Base-by-base conservation (phyloP, 768 basidiomycete species). In the Holtermanniella nyarrowii region DNA sequence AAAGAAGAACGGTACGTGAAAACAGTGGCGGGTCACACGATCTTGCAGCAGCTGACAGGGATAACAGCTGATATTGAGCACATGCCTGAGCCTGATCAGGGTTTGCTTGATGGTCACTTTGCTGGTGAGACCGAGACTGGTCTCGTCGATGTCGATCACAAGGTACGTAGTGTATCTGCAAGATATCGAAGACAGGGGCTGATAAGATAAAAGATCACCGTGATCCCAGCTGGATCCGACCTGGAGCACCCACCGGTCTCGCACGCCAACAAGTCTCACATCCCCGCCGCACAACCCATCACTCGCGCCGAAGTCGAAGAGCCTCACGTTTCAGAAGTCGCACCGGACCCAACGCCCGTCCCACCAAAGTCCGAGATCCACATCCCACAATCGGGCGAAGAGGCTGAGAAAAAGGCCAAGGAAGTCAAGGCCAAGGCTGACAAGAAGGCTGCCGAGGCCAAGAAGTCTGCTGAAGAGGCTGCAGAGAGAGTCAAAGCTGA, bases 21-120 rank as follows among this genome's bases (percentile, higher is more conserved):
- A 7, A 7, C 31, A 16, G 31, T 37, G 31, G 31, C 31, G 31
- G 7, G 7, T 37, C 31, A 37, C 31, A 37, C 10, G 10, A 37
- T n/a, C n/a, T n/a, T n/a, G n/a, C n/a, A n/a, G n/a, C n/a, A 37
- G 16, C 31, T 37, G 31, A 37, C 31, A 37, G 10, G 31, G 16
- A 7, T 16, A 7, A 37, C 56, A 71, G 69, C 67, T 44, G 68
- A 68, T 42, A 50, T 49, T n/a, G 67, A 61, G 37, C 56, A 63
- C 43, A 73, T 82, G 76, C 83, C 85, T 12, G 78, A 77, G 39
- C 77, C 86, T 44, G 81, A 86, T 63, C 80, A 77, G 3, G 77
- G 75, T 26, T 75, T 87, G 20, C 74, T 83, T 53, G 82, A 79
- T 65, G 81, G 74, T 21, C 48, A 73, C 78, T 71, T 71, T 42